A percentile compares a stretch with the other conserved stretches of the same genome.
Evolutionary conservation across 768 basidiomycete species (phyloP).

Genomic region (Lanmaoa pseudosensibilis): DNA sequence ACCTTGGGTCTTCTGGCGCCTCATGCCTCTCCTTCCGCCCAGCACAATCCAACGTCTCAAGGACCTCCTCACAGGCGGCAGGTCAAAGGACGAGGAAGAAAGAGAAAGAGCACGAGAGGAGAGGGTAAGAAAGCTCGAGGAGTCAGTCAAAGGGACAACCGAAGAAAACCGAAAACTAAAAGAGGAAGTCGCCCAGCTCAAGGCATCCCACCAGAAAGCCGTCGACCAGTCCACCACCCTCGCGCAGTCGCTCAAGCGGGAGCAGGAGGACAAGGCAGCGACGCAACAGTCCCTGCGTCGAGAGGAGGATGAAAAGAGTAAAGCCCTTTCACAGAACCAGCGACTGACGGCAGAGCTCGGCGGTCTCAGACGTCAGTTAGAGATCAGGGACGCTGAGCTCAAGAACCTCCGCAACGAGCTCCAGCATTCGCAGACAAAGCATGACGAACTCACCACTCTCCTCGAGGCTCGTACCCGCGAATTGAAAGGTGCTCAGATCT

Average conservation of each 20-base stretch:
- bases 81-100: slow-evolving; percentile 25
- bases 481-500: slow-evolving; percentile 42
- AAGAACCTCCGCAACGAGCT: slow-evolving; percentile 29
- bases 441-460: slow-evolving; percentile 30
- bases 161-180: slow-evolving; percentile 24
- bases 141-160: background rate
- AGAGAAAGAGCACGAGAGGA: slow-evolving; percentile 15
- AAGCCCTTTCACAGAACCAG: slow-evolving; percentile 10
- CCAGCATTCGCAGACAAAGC: slow-evolving; percentile 25
- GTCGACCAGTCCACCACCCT: slow-evolving; percentile 12
- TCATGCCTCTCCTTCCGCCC: slow-evolving; percentile 2
- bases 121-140: slow-evolving; percentile 19
- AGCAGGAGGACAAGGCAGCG: slow-evolving; percentile 15
- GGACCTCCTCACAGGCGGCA: background rate
- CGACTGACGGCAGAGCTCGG: slow-evolving; percentile 15
- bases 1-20: slow-evolving; percentile 23
- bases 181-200: slow-evolving; percentile 19
- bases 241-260: slow-evolving; percentile 20
- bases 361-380: slow-evolving; percentile 24
- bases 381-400: slow-evolving; percentile 24
- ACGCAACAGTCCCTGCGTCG: slow-evolving; percentile 20
- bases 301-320: slow-evolving; percentile 24
- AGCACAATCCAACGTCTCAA: background rate
- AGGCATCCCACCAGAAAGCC: background rate
- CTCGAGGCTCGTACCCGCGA: slow-evolving; percentile 39